Conservation (phyloP, 2,329 filamentous ascomycete species). For the Trichoderma polysporum region DNA sequence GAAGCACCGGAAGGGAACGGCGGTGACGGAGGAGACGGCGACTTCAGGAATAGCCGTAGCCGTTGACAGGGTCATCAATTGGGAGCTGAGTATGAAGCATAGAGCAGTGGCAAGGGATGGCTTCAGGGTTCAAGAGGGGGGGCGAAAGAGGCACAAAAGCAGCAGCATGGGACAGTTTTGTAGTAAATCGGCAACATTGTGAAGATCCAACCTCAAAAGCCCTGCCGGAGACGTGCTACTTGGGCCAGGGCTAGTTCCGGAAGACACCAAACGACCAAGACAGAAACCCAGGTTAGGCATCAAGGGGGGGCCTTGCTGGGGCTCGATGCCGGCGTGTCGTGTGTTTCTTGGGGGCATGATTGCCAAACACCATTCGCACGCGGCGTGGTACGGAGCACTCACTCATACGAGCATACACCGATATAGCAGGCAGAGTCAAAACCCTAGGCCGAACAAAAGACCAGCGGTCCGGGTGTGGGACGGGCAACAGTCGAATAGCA, state of each 20-base stretch:
- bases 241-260: constrained; percentile 14
- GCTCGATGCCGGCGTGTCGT: constrained; percentile 23
- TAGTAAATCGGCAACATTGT: constrained; percentile 20
- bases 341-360: constrained; percentile 18
- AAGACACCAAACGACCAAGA: constrained; percentile 26
- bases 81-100: constrained; percentile 7
- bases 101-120: constrained; percentile 1
- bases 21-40: constrained; percentile 10
- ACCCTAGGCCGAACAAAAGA: constrained; percentile 19
- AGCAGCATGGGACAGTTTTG: constrained; percentile 19
- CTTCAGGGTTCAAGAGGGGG: constrained; percentile 2
- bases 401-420: constrained; percentile 19
- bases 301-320: constrained; percentile 26
- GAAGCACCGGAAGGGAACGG: constrained; percentile 1
- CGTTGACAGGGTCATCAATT: constrained; percentile 8
- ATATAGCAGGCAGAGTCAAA: constrained; percentile 16
- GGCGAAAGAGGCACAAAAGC: background rate
- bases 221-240: constrained; percentile 19
- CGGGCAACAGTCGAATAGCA: constrained; percentile 13
- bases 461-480: constrained; percentile 18
- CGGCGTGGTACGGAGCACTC: constrained; percentile 20
- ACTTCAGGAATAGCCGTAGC: constrained; percentile 8
- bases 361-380: constrained; percentile 20
- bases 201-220: constrained; percentile 20
- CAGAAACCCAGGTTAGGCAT: constrained; percentile 28